A percentile compares a stretch with the other conserved stretches of the same genome.
Conservation (phyloP, 805 yeast species). For the Nakazawaea ernobii region DNA sequence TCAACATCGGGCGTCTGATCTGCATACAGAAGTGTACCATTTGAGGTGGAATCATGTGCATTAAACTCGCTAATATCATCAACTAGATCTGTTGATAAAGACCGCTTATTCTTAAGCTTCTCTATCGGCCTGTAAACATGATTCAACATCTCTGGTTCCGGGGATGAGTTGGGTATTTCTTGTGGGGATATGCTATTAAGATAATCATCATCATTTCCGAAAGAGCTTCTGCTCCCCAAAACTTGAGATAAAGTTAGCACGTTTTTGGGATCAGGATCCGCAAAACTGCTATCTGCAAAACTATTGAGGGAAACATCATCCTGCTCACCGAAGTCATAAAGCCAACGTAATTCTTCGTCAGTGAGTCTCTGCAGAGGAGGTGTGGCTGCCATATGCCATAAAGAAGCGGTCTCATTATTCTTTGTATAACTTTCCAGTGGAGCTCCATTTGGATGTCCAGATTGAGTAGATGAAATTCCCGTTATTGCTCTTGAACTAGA, state of each 20-base stretch:
- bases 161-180: conserved; percentile 6
- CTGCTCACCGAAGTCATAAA: conserved; percentile 10
- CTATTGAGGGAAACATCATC: background rate
- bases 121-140: background rate
- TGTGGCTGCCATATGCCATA: conserved; percentile 17
- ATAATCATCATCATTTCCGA: background rate
- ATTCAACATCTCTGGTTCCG: background rate
- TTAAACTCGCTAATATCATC: background rate
- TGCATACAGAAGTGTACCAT: background rate
- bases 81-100: background rate
- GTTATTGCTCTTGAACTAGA: background rate
- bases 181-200: background rate
- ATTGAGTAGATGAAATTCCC: conserved; percentile 12
- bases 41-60: too few species aligned
- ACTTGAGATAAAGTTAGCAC: conserved; percentile 22
- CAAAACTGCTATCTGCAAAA: background rate
- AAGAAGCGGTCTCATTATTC: conserved; percentile 4
- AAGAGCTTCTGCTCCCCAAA: background rate
- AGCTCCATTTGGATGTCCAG: conserved; percentile 16
- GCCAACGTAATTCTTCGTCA: conserved; percentile 18
- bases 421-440: conserved; percentile 11
- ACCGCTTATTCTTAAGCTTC: background rate
- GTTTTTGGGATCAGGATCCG: background rate
- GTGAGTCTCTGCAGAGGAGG: conserved; percentile 13
- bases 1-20: background rate